Conservation (phyloP, 345 rosid species). For the Geranium rotundifolium region DNA sequence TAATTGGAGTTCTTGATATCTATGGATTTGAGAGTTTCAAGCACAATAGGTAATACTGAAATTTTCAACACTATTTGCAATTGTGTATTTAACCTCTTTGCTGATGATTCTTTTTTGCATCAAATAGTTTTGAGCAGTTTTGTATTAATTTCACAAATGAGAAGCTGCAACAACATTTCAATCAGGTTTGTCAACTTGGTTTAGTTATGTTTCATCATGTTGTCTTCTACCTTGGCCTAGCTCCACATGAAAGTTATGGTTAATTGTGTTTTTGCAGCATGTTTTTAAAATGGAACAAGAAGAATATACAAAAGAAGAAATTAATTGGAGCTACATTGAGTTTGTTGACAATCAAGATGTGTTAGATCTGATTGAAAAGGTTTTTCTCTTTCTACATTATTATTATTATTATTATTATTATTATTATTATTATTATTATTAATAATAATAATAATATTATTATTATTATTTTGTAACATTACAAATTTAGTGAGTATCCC, state of each 20-base stretch:
- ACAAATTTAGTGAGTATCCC: constrained; percentile 1
- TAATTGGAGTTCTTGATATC: constrained; percentile 98
- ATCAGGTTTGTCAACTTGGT: constrained; percentile 45
- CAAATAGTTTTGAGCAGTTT: constrained; percentile 86
- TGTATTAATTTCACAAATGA: constrained; percentile 98
- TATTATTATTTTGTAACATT: background rate
- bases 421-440: too few relatives aligned
- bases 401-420: too few relatives aligned
- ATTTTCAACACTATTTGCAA: constrained; percentile 13
- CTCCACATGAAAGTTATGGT: constrained; percentile 8
- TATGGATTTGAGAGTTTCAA: constrained; percentile 98
- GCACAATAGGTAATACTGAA: constrained; percentile 60
- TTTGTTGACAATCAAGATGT: constrained; percentile 99
- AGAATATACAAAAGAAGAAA: constrained; percentile 96
- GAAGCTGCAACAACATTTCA: constrained; percentile 98
- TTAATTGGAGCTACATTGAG: constrained; percentile 99
- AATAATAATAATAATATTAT: too few relatives aligned
- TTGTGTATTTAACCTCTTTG: constrained; percentile 6
- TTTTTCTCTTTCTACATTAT: constrained; percentile 7
- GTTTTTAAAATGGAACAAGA: constrained; percentile 99
- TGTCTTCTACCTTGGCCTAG: constrained; percentile 7
- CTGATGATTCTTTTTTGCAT: constrained; percentile 13
- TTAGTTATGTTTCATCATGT: background rate
- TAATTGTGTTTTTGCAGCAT: constrained; percentile 47
- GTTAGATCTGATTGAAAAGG: constrained; percentile 96